These are phyloP conservation scores for Raphanus sativus DNA, from an alignment of 345 rosid species.

Conservation along the genomic window DNA sequence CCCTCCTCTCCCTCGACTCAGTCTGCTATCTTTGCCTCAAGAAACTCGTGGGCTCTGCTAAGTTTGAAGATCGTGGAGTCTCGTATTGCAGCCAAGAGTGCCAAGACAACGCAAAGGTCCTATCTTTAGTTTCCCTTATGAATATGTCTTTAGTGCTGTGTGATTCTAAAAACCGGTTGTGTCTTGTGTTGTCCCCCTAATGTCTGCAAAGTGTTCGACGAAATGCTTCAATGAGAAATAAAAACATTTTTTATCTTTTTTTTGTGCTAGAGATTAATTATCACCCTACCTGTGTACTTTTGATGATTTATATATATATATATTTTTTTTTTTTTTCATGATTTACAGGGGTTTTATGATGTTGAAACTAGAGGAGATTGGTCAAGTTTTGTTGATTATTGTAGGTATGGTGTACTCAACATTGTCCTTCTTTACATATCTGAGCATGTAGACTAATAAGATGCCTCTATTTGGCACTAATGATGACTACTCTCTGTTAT, in stretches of 20 bases:
- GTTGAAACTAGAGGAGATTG: slow-evolving; percentile 75
- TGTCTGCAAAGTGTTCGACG: slow-evolving; percentile 44
- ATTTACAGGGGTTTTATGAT: slow-evolving; percentile 55
- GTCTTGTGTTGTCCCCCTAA: neutral
- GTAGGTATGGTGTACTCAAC: slow-evolving; percentile 52
- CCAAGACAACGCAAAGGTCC: slow-evolving; percentile 53
- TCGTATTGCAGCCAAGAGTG: slow-evolving; percentile 62
- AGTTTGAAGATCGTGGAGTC: slow-evolving; percentile 40
- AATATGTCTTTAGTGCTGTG: too few species aligned
- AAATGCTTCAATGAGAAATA: slow-evolving; percentile 32
- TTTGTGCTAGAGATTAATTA: neutral
- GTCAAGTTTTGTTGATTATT: slow-evolving; percentile 62
- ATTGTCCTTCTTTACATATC: slow-evolving; percentile 1
- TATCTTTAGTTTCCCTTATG: neutral
- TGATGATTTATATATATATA: neutral
- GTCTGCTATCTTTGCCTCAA: slow-evolving; percentile 77
- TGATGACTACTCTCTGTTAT: neutral
- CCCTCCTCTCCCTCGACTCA: slow-evolving; percentile 39
- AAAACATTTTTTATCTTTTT: neutral
- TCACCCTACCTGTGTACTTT: neutral
- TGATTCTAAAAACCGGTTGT: neutral
- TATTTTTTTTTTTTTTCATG: too few species aligned
- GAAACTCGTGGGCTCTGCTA: slow-evolving; percentile 33
- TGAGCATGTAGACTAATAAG: too few species aligned
- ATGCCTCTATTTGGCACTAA: neutral